Percentiles rank a stretch among this genome's conserved stretches.
These are phyloP conservation scores for Backusella liffmaniae DNA, from an alignment of 192 early-diverging fungal species.

Conservation along the genomic window DNA sequence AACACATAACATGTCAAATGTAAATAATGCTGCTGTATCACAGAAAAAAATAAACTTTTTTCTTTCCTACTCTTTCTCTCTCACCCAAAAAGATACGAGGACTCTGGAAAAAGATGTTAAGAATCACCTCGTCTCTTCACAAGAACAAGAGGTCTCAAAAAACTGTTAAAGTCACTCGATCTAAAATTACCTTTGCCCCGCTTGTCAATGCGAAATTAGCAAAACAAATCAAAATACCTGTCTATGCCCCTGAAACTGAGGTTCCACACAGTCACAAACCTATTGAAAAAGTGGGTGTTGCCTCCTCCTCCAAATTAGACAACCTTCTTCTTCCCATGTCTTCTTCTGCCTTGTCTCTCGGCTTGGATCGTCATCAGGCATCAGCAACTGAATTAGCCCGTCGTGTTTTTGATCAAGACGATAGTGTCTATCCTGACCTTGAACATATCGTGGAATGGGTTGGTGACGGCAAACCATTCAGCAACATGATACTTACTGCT, in stretches of 20 bases:
- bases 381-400: conserved; percentile 14
- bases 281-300: background rate
- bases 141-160: background rate
- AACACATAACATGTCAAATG: background rate
- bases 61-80: background rate
- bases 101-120: background rate
- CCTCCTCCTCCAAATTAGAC: background rate
- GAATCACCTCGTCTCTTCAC: background rate
- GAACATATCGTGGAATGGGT: conserved; percentile 33
- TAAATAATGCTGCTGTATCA: background rate
- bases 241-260: background rate
- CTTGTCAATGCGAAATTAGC: background rate
- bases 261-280: background rate
- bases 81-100: background rate
- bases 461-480: conserved; percentile 23
- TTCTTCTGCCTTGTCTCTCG: background rate
- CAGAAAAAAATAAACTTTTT: background rate
- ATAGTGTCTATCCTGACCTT: conserved; percentile 10
- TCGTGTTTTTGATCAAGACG: conserved; percentile 30
- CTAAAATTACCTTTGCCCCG: background rate
- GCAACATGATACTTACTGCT: conserved; percentile 9
- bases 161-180: background rate
- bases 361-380: background rate
- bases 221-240: background rate
- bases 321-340: background rate